A percentile compares a stretch with the other conserved stretches of the same genome.
Conservation (phyloP, 192 early-diverging fungal genomes). For the Gonapodya prolifera region DNA sequence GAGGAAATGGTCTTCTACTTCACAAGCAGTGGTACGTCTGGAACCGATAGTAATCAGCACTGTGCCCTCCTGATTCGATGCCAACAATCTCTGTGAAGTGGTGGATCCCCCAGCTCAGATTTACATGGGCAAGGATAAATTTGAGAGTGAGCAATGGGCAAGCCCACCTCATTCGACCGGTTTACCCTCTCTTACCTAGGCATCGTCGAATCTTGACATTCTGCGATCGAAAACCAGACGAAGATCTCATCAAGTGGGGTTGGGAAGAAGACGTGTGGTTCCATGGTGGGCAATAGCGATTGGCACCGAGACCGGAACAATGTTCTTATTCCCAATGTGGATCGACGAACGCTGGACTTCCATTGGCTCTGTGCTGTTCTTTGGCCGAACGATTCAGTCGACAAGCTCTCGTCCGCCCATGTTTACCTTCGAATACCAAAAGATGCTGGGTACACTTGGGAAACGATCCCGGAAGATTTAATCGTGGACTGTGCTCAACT, state of each 20-base stretch:
- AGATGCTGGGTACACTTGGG: constrained; percentile 53
- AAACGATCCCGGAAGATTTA: constrained; percentile 55
- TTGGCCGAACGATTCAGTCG: constrained; percentile 31
- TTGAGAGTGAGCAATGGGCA: constrained; percentile 54
- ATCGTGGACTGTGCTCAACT: constrained; percentile 83
- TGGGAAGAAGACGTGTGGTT: constrained; percentile 86
- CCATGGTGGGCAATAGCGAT: neutral
- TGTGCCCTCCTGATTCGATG: neutral
- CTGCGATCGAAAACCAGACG: constrained; percentile 54
- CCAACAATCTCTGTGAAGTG: constrained; percentile 20
- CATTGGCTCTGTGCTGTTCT: neutral
- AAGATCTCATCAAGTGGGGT: constrained; percentile 88
- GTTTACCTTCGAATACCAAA: constrained; percentile 75
- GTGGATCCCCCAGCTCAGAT: constrained; percentile 61
- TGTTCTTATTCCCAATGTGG: neutral
- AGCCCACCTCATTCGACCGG: neutral
- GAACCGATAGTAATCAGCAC: neutral
- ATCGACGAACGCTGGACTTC: no score
- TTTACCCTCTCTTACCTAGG: neutral
- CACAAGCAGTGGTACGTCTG: constrained; percentile 36
- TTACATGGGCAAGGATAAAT: constrained; percentile 99
- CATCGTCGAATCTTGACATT: neutral
- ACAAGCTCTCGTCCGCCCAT: constrained; percentile 95
- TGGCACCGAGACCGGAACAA: neutral
- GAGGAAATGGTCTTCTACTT: constrained; percentile 58